A percentile compares a stretch with the other conserved stretches of the same genome.
phyloP scores from a whole-genome alignment of 371 early-diverging fungal genomes.

The Syncephalis plumigaleata region DNA sequence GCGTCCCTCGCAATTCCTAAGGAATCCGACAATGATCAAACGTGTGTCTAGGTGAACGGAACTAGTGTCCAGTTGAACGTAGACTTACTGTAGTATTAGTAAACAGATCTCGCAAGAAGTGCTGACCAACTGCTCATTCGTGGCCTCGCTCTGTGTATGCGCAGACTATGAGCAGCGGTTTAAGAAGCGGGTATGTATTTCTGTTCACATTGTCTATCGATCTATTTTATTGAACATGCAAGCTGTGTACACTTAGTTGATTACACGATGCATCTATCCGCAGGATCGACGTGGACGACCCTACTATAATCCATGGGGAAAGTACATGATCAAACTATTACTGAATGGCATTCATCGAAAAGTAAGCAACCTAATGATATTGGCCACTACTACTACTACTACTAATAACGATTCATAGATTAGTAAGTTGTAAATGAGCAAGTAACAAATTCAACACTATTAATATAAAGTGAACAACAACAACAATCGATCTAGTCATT shows the following conservation, averaged over 20 bases:
- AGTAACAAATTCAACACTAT: neutral
- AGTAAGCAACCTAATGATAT: conserved; percentile 22
- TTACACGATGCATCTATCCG: conserved; percentile 75
- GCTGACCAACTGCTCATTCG: conserved; percentile 88
- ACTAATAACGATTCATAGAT: neutral
- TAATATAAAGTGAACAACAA: neutral
- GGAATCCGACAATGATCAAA: conserved; percentile 39
- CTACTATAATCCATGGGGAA: conserved; percentile 68
- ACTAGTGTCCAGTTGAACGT: no score
- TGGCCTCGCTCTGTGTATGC: conserved; percentile 75
- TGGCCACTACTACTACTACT: neutral
- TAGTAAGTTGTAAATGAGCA: neutral
- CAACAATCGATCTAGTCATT: conserved; percentile 40
- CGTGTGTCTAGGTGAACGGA: conserved; percentile 43
- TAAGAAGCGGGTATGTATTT: conserved; percentile 38
- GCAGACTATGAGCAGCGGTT: conserved; percentile 67
- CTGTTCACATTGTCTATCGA: no score
- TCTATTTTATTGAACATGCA: neutral
- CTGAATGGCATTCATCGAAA: conserved; percentile 76
- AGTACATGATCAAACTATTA: conserved; percentile 65
- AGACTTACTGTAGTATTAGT: conserved; percentile 4
- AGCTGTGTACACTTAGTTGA: conserved; percentile 22
- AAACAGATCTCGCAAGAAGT: conserved; percentile 55
- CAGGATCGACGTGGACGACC: conserved; percentile 56
- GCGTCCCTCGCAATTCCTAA: conserved; percentile 54